A percentile compares a stretch with the other conserved stretches of the same genome.
phyloP scores from a whole-genome alignment of 2,329 filamentous ascomycete genomes.

The Penicillium aurantiogriseum region DNA sequence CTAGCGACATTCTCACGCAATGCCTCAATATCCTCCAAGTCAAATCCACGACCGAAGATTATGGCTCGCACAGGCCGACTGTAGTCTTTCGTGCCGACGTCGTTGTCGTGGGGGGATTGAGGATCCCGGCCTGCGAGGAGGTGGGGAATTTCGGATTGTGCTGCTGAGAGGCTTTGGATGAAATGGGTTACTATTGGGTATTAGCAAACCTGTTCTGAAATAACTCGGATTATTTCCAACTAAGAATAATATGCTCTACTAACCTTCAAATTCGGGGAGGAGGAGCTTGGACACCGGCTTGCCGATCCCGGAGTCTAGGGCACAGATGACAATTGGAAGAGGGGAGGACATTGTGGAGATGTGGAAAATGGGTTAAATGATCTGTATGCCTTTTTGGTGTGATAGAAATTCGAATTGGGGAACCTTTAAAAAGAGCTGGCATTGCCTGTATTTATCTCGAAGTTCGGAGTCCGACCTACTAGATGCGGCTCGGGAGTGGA shows the following conservation, averaged over 20 bases:
- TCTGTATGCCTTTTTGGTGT: no score
- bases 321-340: slow-evolving; percentile 22
- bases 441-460: not conserved
- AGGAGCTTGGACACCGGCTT: slow-evolving; percentile 18
- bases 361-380: accelerated
- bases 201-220: not conserved
- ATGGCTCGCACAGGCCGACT: slow-evolving; percentile 23
- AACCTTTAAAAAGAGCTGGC: not conserved
- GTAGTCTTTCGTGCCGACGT: slow-evolving; percentile 30
- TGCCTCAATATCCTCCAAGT: not conserved
- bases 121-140: slow-evolving; percentile 6
- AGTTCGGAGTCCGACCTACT: slow-evolving; percentile 4
- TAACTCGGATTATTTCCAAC: not conserved
- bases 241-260: not conserved
- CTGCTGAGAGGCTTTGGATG: slow-evolving; percentile 17
- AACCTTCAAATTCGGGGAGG: slow-evolving; percentile 23
- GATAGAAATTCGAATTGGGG: not conserved
- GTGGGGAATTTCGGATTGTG: no score
- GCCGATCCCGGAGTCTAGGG: slow-evolving; percentile 13
- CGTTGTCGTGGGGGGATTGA: slow-evolving; percentile 16
- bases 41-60: slow-evolving; percentile 28
- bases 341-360: slow-evolving; percentile 10
- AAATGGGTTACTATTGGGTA: slow-evolving; percentile 25
- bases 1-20: no score
- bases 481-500: not conserved